These are phyloP conservation scores for Ustilago tritici DNA, from an alignment of 1,284 basidiomycete genomes.

Conservation along the genomic window DNA sequence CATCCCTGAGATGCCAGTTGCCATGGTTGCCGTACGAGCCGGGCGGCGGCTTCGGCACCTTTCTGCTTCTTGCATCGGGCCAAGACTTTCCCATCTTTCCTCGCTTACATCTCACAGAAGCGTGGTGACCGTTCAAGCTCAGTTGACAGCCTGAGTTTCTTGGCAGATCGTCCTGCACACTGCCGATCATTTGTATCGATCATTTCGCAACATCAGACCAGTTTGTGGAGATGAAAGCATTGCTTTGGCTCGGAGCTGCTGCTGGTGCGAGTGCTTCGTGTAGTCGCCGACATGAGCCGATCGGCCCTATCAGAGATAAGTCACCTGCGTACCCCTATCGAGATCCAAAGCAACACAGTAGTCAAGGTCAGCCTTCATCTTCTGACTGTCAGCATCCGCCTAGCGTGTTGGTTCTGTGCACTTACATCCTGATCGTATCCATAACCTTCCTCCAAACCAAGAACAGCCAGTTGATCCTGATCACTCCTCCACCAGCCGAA, in stretches of 20 bases:
- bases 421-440: constrained; percentile 51
- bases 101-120: not conserved
- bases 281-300: not conserved
- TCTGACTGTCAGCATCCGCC: not conserved
- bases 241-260: not conserved
- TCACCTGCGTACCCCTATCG: constrained; percentile 49
- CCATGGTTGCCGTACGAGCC: not conserved
- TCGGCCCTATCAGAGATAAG: constrained; percentile 31
- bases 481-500: constrained; percentile 19
- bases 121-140: not conserved
- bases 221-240: too few species aligned
- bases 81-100: constrained; percentile 10
- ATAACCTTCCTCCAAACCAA: constrained; percentile 45
- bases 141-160: not conserved
- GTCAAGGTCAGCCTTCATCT: not conserved
- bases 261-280: not conserved
- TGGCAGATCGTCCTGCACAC: not conserved
- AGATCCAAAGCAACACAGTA: not conserved
- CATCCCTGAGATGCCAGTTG: not conserved
- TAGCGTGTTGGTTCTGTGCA: not conserved
- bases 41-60: not conserved
- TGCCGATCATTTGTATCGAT: constrained; percentile 3
- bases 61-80: constrained; percentile 9
- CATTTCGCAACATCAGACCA: not conserved
- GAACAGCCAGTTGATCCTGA: constrained; percentile 36